These are phyloP conservation scores for Lasiosphaeria miniovina DNA, from an alignment of 495 filamentous ascomycete species.

Conservation along the genomic window DNA sequence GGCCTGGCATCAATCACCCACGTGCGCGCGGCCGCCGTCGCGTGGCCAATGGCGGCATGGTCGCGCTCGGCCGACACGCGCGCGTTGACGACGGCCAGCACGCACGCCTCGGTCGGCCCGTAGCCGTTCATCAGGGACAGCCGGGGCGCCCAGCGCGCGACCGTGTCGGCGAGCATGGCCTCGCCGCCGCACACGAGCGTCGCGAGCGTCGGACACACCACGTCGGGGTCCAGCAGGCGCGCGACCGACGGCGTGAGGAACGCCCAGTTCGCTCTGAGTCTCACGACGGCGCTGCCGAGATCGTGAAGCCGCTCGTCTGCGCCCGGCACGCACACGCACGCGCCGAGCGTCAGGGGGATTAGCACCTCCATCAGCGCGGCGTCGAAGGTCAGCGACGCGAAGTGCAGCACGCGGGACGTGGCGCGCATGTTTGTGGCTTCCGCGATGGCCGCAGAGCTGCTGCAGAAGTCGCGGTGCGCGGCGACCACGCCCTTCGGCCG, in stretches of 20 bases:
- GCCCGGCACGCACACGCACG: slow-evolving; percentile 33
- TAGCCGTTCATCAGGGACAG: slow-evolving; percentile 53
- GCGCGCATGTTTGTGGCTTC: slow-evolving; percentile 32
- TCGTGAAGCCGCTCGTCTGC: slow-evolving; percentile 29
- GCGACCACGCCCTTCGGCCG: slow-evolving; percentile 42
- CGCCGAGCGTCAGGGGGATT: slow-evolving; percentile 48
- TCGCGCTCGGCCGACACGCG: slow-evolving; percentile 11
- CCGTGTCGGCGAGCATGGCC: slow-evolving; percentile 22
- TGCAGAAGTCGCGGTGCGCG: slow-evolving; percentile 26
- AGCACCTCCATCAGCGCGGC: slow-evolving; percentile 55
- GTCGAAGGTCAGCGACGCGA: slow-evolving; percentile 60
- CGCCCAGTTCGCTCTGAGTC: slow-evolving; percentile 23
- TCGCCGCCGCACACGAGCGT: slow-evolving; percentile 30
- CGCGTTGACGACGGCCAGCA: slow-evolving; percentile 34
- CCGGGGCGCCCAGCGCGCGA: slow-evolving; percentile 19
- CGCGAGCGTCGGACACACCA: slow-evolving; percentile 20
- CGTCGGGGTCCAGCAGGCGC: slow-evolving; percentile 17
- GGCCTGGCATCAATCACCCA: slow-evolving; percentile 25
- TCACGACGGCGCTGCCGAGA: slow-evolving; percentile 30
- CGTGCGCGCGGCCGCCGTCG: background rate
- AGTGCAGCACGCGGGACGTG: slow-evolving; percentile 51
- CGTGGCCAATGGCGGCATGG: slow-evolving; percentile 21
- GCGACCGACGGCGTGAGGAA: slow-evolving; percentile 30
- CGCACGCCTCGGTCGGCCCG: slow-evolving; percentile 53
- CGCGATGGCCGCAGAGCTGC: slow-evolving; percentile 31